phyloP scores from a whole-genome alignment of 2,329 filamentous ascomycete species.

The Colletotrichum sp. region DNA sequence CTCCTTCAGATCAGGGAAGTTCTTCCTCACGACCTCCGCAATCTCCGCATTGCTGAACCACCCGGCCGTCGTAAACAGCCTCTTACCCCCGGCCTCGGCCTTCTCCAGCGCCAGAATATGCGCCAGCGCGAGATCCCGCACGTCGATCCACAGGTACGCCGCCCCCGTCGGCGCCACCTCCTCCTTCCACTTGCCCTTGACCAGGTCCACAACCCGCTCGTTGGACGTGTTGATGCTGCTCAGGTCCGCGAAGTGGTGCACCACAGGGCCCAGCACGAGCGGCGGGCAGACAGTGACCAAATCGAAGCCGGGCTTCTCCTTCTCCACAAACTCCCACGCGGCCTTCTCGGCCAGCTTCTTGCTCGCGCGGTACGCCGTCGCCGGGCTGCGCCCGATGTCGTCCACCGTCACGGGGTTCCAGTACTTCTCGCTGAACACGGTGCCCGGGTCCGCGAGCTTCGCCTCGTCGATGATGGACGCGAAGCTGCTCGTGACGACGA shows the following conservation, averaged over 20 bases:
- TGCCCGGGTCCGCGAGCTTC: constrained; percentile 39
- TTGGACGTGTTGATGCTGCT: constrained; percentile 59
- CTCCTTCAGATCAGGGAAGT: constrained; percentile 56
- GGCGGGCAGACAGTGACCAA: constrained; percentile 61
- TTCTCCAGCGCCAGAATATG: constrained; percentile 58
- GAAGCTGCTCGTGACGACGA: constrained; percentile 68
- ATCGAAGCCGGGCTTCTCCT: constrained; percentile 50
- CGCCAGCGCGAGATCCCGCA: constrained; percentile 58
- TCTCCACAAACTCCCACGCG: constrained; percentile 56
- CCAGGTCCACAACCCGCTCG: constrained; percentile 52
- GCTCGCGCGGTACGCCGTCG: constrained; percentile 57
- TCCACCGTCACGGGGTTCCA: constrained; percentile 60
- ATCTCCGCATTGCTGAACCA: constrained; percentile 52
- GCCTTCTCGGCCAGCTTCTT: constrained; percentile 60
- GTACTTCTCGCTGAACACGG: constrained; percentile 50
- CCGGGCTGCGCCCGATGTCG: constrained; percentile 42
- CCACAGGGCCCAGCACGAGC: constrained; percentile 41
- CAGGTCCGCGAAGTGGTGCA: constrained; percentile 21
- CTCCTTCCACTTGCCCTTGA: constrained; percentile 55
- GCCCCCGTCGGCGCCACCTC: constrained; percentile 45
- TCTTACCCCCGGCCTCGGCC: constrained; percentile 51
- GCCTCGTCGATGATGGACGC: constrained; percentile 52
- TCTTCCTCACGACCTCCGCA: constrained; percentile 44
- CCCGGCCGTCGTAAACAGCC: constrained; percentile 55
- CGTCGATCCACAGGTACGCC: constrained; percentile 58